These are phyloP conservation scores for Poteriospumella lacustris DNA, from an alignment of 108 stramenopile species.

Conservation along the genomic window DNA sequence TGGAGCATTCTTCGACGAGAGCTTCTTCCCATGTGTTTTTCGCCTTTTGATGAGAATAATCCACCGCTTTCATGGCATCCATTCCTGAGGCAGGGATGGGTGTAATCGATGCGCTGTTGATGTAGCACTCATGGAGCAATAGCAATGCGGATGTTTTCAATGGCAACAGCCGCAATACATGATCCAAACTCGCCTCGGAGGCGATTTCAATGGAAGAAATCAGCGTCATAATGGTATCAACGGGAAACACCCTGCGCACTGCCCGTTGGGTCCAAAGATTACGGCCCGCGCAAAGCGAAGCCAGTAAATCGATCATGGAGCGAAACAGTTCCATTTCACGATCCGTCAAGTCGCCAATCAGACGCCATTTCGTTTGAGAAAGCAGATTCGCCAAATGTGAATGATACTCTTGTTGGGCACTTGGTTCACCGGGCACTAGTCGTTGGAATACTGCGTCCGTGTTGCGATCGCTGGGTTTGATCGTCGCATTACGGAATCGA, in stretches of 20 bases:
- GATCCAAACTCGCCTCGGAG: not conserved
- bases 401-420: too few species aligned
- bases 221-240: not conserved
- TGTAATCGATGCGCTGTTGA: not conserved
- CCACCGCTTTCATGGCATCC: not conserved
- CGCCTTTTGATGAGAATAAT: not conserved
- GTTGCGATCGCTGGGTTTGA: not conserved
- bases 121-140: not conserved
- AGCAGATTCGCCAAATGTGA: too few species aligned
- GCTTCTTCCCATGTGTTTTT: not conserved
- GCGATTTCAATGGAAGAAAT: not conserved
- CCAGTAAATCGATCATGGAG: not conserved
- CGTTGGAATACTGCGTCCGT: not conserved
- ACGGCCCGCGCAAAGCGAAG: not conserved
- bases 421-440: not conserved
- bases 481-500: not conserved
- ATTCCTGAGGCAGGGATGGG: not conserved
- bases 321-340: too few species aligned
- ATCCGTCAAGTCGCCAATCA: too few species aligned
- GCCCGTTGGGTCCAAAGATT: not conserved
- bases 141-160: not conserved
- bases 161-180: not conserved
- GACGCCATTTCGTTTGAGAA: too few species aligned
- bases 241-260: not conserved
- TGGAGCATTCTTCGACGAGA: not conserved